Evolutionary conservation across 2,329 filamentous ascomycete genomes (phyloP).

Genomic region (Penicillium fuscoglaucum): DNA sequence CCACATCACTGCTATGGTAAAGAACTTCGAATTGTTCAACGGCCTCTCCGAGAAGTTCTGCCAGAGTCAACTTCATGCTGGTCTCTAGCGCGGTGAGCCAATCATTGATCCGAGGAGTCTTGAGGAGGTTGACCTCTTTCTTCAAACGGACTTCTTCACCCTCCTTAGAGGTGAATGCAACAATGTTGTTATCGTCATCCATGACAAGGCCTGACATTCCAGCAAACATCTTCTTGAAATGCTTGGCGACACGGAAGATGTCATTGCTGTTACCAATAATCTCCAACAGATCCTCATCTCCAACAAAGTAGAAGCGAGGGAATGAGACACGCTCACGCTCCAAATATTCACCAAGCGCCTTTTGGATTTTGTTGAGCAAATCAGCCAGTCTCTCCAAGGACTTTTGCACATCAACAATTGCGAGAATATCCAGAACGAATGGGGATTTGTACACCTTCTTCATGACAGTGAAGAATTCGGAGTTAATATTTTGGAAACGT

Average conservation of each 20-base stretch:
- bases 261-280: constrained; percentile 99
- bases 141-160: constrained; percentile 84
- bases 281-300: constrained; percentile 95
- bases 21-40: constrained; percentile 78
- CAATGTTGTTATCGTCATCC: constrained; percentile 86
- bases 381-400: constrained; percentile 95
- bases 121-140: constrained; percentile 86
- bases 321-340: constrained; percentile 98
- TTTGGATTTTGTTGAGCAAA: constrained; percentile 97
- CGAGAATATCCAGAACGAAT: constrained; percentile 91
- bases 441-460: constrained; percentile 98
- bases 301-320: constrained; percentile 98
- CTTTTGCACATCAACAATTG: constrained; percentile 93
- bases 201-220: constrained; percentile 87
- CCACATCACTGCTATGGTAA: constrained; percentile 69
- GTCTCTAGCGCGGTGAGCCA: constrained; percentile 92
- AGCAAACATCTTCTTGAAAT: constrained; percentile 99
- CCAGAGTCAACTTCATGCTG: constrained; percentile 92
- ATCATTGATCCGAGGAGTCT: constrained; percentile 96
- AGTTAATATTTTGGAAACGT: constrained; percentile 98
- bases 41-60: constrained; percentile 84
- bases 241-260: constrained; percentile 91
- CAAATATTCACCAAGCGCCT: constrained; percentile 95
- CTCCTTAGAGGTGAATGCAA: constrained; percentile 92
- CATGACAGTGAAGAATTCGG: constrained; percentile 98